Base-by-base conservation (phyloP, 805 yeast species). In the Blastobotrys mokoenaii region DNA sequence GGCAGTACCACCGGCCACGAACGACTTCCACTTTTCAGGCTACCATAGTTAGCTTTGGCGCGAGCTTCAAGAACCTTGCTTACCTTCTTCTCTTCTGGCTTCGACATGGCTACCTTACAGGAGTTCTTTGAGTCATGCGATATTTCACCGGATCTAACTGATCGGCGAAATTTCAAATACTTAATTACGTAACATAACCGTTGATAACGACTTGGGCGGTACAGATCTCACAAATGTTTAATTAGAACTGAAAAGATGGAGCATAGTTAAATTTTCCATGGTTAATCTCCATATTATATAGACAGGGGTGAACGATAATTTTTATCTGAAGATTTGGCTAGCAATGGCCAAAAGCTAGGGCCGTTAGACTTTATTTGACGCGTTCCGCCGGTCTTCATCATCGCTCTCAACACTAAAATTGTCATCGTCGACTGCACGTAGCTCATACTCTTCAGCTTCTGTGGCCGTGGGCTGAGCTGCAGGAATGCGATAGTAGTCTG, bases 1-100 rank as follows among this genome's bases (percentile, higher is more conserved):
- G n/a, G 71, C 73, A 2, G 67, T 57, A 4, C 72, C 73, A 2
- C 73, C 73, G 18, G 74, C 74, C 3, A 69, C 64, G 38, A 69
- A 62, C 16, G 72, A 66, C 47, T 57, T 57, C 61, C 61, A 57
- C 14, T 59, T 50, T 11, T 57, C 61, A 2, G 55, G 48, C 57
- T 56, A 32, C 18, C 42, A 33, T 40, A 14, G 37, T 40, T 45
- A 39, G 41, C 33, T 20, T 11, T 17, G 3, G 4, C 15, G 11
- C n/a, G 11, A 14, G 10, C 34, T 4, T 36, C n/a, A 18, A 20
- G 14, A 36, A 18, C 14, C 30, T 12, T 11, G n/a, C 16, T 10
- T 38, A 38, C 41, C 14, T 38, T 38, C 20, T 25, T 38, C 10
- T 6, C 17, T 15, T 38, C 41, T 8, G 33, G 32, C 18, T 38